Evolutionary conservation across 2,329 filamentous ascomycete species (phyloP), one percentile per base, ranked within the genome.

Genomic region (Fusarium sp.): DNA sequence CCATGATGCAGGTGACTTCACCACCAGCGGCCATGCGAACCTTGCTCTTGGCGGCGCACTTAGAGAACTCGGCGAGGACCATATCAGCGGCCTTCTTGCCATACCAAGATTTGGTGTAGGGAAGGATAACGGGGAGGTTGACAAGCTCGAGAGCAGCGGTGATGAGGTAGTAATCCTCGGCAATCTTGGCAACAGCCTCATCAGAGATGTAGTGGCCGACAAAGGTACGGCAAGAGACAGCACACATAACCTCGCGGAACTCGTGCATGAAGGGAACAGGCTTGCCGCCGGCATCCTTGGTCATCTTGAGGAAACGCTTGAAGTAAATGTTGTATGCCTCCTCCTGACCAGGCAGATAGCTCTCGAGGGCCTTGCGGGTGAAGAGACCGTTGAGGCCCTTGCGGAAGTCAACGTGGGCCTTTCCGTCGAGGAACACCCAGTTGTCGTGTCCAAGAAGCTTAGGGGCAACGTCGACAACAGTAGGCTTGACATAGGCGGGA

Each of bases 361-460:
- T 87, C 75, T 94, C 91, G 77, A 99, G 89, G 23, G 95, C 94
- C 80, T 93, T 90, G 79, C 94, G 93, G 46, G 95, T 98, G 85
- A 99, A 99, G 32, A 98, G 89, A 64, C 91, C 92, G 81, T 98
- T 98, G 74, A 99, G 87, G 57, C 96, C 96, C 85, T 98, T 98
- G 80, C 96, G 95, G 84, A 96, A 99, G 78, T 98, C 96, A 74
- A 97, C 93, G 78, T 99, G 96, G 41, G 91, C 90, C 84, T 95
- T 97, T 78, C 96, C 96, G 79, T 98, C 95, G 73, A 99, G 86
- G 84, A 98, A 98, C 20, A 98, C 96, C 94, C 95, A 99, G 85
- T 98, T 98, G 77, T 92, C 92, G 67, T 91, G 88, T 65, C 96
- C 93, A 56, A 99, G 90, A 54, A 99, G 92, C 85, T 98, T 98